These are phyloP conservation scores for Heliocybe sulcata DNA, from an alignment of 1,284 basidiomycete genomes.

Conservation along the genomic window DNA sequence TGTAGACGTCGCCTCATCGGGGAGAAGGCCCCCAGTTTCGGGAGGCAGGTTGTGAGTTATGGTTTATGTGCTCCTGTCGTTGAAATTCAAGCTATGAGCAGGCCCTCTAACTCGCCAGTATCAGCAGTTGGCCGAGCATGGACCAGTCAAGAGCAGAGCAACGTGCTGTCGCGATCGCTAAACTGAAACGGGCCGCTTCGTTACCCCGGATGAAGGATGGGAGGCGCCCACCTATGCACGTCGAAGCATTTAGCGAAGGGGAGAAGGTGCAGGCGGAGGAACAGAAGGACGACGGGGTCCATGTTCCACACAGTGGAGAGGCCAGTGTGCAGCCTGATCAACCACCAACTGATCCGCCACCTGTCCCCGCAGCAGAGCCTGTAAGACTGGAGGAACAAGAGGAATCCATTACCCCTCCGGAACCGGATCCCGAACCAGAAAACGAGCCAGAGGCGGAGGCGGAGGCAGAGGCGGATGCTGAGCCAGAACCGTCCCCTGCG, in stretches of 20 bases:
- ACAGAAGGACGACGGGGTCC: slow-evolving; percentile 15
- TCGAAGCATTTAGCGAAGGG: slow-evolving; percentile 70
- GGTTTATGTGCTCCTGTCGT: not conserved
- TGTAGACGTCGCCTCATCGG: not conserved
- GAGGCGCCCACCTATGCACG: slow-evolving; percentile 75
- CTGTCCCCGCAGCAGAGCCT: not conserved
- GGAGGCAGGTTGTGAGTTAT: not conserved
- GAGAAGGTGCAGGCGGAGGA: slow-evolving; percentile 42
- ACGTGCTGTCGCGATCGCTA: slow-evolving; percentile 80
- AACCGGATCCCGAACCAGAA: slow-evolving; percentile 14
- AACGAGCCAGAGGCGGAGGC: slow-evolving; percentile 11
- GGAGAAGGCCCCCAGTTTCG: not conserved
- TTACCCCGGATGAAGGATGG: slow-evolving; percentile 85
- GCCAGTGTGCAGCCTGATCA: not conserved
- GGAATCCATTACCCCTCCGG: not conserved
- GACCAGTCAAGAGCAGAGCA: slow-evolving; percentile 50
- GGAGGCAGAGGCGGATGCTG: slow-evolving; percentile 8
- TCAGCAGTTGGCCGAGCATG: slow-evolving; percentile 22
- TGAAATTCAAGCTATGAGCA: not conserved
- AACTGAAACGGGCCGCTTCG: slow-evolving; percentile 84
- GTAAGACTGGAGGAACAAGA: not conserved
- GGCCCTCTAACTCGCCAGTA: slow-evolving; percentile 7
- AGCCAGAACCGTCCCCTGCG: slow-evolving; percentile 16
- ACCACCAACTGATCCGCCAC: not conserved
- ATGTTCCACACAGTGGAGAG: not conserved